Conservation (phyloP, 305 asterid species). For the Fraxinus paxiana region DNA sequence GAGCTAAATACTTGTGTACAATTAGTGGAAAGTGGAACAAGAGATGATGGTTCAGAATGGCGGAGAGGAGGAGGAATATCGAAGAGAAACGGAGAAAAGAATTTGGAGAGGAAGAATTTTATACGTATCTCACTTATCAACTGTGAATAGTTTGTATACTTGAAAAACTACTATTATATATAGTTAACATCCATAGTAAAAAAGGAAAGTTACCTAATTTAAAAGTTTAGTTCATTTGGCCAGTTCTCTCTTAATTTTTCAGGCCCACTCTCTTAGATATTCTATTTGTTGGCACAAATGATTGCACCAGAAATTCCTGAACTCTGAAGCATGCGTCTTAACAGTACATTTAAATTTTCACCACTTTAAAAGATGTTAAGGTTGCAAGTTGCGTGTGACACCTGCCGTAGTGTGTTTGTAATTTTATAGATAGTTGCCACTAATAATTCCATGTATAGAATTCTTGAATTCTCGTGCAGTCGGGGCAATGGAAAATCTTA, state of each 20-base stretch:
- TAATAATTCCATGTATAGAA: neutral
- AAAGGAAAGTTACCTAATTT: neutral
- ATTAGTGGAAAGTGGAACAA: neutral
- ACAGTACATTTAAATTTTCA: neutral
- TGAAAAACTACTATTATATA: neutral
- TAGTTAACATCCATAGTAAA: neutral
- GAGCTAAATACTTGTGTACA: neutral
- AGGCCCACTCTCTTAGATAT: neutral
- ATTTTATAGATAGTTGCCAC: neutral
- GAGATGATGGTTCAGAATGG: neutral
- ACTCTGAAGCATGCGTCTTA: neutral
- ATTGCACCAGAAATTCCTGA: neutral
- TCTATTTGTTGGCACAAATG: neutral
- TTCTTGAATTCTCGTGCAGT: neutral
- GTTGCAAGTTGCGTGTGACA: neutral
- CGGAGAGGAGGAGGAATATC: neutral
- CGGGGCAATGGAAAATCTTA: neutral
- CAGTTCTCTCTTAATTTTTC: neutral
- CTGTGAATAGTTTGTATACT: neutral
- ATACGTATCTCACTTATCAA: neutral
- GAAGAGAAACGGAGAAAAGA: neutral
- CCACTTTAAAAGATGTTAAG: neutral
- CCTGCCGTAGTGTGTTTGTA: neutral
- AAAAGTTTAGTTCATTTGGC: neutral
- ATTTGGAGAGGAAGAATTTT: neutral